These are phyloP conservation scores for Sugiyamaella xylanicola DNA, from an alignment of 1,139 yeast genomes.

Conservation along the genomic window DNA sequence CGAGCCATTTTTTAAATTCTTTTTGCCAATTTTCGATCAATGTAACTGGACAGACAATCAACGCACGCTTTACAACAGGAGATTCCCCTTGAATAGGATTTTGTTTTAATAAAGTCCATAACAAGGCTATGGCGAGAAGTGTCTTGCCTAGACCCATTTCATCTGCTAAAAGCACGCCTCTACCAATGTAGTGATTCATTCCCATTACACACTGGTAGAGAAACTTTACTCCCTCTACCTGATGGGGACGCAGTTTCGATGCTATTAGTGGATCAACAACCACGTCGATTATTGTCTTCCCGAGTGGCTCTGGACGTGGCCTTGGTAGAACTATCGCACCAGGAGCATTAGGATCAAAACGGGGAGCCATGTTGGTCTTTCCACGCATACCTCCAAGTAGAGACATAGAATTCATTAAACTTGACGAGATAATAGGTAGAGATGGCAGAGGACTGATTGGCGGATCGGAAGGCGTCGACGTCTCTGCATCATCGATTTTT, in stretches of 20 bases:
- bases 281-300: constrained; percentile 50
- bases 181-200: constrained; percentile 51
- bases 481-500: background rate
- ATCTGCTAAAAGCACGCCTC: constrained; percentile 87
- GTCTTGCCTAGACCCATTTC: constrained; percentile 99
- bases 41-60: constrained; percentile 92
- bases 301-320: constrained; percentile 27
- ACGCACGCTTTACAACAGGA: constrained; percentile 56
- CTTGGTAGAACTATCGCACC: constrained; percentile 54
- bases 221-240: constrained; percentile 77
- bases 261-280: constrained; percentile 69
- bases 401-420: background rate
- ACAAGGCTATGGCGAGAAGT: constrained; percentile 74
- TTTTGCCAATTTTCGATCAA: constrained; percentile 82
- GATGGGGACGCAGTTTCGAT: constrained; percentile 72
- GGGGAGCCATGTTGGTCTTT: constrained; percentile 36
- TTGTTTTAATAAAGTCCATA: constrained; percentile 84
- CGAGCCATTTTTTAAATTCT: constrained; percentile 92
- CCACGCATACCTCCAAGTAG: background rate
- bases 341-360: constrained; percentile 47
- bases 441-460: too few relatives aligned
- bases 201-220: constrained; percentile 85
- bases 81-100: constrained; percentile 53
- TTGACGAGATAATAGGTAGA: background rate
- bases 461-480: too few relatives aligned